Evolutionary conservation across 164 flowering plant genomes (phyloP).

Genomic region (Buxus sempervirens): DNA sequence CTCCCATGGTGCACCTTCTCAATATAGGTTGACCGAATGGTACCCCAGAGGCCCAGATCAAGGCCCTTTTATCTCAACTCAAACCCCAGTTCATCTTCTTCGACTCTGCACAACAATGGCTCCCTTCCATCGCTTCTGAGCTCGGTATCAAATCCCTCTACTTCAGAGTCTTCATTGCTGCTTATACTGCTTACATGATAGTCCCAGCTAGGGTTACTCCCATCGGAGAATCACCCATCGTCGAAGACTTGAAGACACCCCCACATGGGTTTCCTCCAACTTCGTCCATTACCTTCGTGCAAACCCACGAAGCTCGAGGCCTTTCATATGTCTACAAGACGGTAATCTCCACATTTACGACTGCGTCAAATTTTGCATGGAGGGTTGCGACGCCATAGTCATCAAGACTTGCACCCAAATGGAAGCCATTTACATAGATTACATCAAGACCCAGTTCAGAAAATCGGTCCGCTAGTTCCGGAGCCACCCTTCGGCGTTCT

Average conservation of each 20-base stretch:
- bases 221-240: constrained; percentile 3
- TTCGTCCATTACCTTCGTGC: constrained; percentile 2
- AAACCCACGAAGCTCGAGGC: constrained; percentile 17
- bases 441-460: constrained; percentile 5
- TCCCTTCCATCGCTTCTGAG: constrained; percentile 19
- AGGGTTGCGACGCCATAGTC: neutral
- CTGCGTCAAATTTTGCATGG: neutral
- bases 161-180: constrained; percentile 24
- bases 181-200: constrained; percentile 3
- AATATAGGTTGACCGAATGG: too few relatives aligned
- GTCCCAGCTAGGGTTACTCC: constrained; percentile 12
- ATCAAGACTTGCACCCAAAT: constrained; percentile 15
- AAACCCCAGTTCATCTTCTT: constrained; percentile 29
- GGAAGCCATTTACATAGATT: constrained; percentile 14
- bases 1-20: too few relatives aligned
- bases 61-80: constrained; percentile 18
- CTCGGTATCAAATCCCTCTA: constrained; percentile 25
- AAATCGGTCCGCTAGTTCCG: constrained; percentile 21
- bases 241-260: constrained; percentile 25
- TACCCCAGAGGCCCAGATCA: constrained; percentile 27
- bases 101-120: constrained; percentile 32
- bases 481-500: constrained; percentile 7
- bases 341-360: constrained; percentile 9
- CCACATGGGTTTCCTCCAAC: constrained; percentile 22
- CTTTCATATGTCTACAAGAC: constrained; percentile 15